phyloP scores from a whole-genome alignment of 805 yeast genomes.

The Wickerhamomyces alni region DNA sequence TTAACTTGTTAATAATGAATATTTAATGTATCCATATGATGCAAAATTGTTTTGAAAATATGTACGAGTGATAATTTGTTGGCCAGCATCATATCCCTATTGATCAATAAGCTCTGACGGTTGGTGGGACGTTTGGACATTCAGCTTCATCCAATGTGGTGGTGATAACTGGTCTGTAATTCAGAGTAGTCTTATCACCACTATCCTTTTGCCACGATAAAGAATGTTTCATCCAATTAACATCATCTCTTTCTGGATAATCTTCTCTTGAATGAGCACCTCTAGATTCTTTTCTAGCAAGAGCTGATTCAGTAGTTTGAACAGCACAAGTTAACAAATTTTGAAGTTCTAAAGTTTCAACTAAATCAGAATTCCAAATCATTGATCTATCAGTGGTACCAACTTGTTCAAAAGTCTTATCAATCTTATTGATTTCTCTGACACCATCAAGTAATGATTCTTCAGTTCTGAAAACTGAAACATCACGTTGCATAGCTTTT shows the following conservation, averaged over 20 bases:
- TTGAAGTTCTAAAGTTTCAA: conserved; percentile 93
- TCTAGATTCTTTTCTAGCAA: conserved; percentile 36
- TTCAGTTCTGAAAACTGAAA: conserved; percentile 95
- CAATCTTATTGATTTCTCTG: conserved; percentile 65
- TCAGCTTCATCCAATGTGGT: conserved; percentile 66
- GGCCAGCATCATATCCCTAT: too few relatives aligned
- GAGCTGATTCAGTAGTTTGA: conserved; percentile 92
- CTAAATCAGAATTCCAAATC: conserved; percentile 98
- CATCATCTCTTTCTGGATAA: conserved; percentile 76
- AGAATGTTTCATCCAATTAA: conserved; percentile 96
- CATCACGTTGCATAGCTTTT: conserved; percentile 92
- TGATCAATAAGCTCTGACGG: conserved; percentile 84
- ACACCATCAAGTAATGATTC: conserved; percentile 91
- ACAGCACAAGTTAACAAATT: conserved; percentile 95
- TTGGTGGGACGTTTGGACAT: conserved; percentile 95
- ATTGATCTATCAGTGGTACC: conserved; percentile 94
- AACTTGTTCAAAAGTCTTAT: conserved; percentile 64
- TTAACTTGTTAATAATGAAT: too few relatives aligned
- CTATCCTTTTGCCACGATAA: conserved; percentile 79
- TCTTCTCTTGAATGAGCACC: conserved; percentile 99
- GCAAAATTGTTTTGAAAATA: too few relatives aligned
- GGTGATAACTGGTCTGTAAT: conserved; percentile 1
- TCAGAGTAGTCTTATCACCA: conserved; percentile 61
- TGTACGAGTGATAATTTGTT: too few relatives aligned
- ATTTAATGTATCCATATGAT: too few relatives aligned